Evolutionary conservation across 805 yeast genomes (phyloP).

Genomic region (Candida peoriensis): DNA sequence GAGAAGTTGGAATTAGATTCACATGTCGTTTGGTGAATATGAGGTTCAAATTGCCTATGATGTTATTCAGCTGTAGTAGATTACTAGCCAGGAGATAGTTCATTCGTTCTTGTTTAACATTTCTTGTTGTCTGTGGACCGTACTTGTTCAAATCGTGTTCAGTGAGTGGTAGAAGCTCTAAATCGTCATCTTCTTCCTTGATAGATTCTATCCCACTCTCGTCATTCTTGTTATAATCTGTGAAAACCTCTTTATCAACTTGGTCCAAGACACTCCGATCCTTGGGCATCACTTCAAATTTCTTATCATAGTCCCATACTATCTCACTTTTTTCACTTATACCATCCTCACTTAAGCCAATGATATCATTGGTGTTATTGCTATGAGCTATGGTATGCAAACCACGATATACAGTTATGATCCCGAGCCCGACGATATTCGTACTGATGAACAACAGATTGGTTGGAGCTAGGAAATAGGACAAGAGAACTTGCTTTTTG

Average conservation of each 20-base stretch:
- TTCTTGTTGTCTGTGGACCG: slow-evolving; percentile 1
- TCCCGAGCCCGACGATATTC: slow-evolving; percentile 30
- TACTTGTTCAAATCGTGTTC: slow-evolving; percentile 6
- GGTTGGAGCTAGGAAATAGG: slow-evolving; percentile 34
- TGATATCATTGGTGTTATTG: not conserved
- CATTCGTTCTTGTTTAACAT: slow-evolving; percentile 4
- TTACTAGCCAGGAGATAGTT: slow-evolving; percentile 3
- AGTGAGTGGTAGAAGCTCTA: slow-evolving; percentile 4
- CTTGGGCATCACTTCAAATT: not conserved
- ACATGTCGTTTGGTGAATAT: not conserved
- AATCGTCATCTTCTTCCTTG: not conserved
- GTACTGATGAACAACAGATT: slow-evolving; percentile 33
- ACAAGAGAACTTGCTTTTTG: slow-evolving; percentile 24
- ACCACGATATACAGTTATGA: slow-evolving; percentile 29
- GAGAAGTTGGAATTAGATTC: no score
- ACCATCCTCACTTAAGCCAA: not conserved
- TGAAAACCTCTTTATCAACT: slow-evolving; percentile 3
- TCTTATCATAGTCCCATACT: not conserved
- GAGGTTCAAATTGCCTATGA: not conserved
- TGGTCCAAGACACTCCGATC: slow-evolving; percentile 1
- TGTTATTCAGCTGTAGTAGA: not conserved
- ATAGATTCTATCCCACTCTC: slow-evolving; percentile 4
- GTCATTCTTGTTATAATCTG: slow-evolving; percentile 4
- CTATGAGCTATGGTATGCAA: slow-evolving; percentile 20
- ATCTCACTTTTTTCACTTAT: not conserved